Evolutionary conservation across 805 yeast genomes (phyloP), one percentile per base, ranked within the genome.

Genomic region (Metschnikowia henanensis): DNA sequence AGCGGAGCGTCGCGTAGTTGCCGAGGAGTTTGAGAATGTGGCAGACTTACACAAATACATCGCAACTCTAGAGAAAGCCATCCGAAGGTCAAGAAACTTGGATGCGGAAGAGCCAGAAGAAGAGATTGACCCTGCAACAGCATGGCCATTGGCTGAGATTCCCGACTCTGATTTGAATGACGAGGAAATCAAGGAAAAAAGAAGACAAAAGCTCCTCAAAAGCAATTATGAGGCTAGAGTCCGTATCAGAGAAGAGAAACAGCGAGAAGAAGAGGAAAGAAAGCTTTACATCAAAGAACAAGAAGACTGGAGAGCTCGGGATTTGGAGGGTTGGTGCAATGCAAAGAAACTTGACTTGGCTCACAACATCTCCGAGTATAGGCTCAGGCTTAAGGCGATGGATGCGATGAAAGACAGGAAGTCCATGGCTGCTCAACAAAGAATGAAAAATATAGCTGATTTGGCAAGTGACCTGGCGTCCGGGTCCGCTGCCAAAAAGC

Each of bases 371-470:
- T 72, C 77, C 26, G 72, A 68, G 38, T 74, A 83, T 49, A 83
- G 81, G 55, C 94, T 87, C 28, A 75, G 89, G 46, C 71, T 77
- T 35, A 81, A 87, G 58, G 67, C 89, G 51, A 76, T 82, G 54
- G 86, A 80, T 49, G 95, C 91, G 39, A 75, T 92, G 62, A 82
- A 80, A 52, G 95, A 91, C 66, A 76, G 98, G 52, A 90, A 90
- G 62, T 90, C 97, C 3, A 80, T 79, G 47, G 96, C 96, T 21
- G 89, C 96, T 1, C 97, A 92, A 65, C 79, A 83, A 65, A 72
- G 98, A 56, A 91, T 92, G 97, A 89, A 87, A 61, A 84, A 81
- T 50, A 82, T 92, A 39, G 95, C 97, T 0, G 84, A 87, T 10
- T 73, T 92, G 48, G 97, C 97, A 0, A 74, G 83, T 36, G 94